Percentiles rank a stretch among this genome's conserved stretches.
phyloP scores from a whole-genome alignment of 202 grass and related monocot species.

The Brachypodium distachyon region DNA sequence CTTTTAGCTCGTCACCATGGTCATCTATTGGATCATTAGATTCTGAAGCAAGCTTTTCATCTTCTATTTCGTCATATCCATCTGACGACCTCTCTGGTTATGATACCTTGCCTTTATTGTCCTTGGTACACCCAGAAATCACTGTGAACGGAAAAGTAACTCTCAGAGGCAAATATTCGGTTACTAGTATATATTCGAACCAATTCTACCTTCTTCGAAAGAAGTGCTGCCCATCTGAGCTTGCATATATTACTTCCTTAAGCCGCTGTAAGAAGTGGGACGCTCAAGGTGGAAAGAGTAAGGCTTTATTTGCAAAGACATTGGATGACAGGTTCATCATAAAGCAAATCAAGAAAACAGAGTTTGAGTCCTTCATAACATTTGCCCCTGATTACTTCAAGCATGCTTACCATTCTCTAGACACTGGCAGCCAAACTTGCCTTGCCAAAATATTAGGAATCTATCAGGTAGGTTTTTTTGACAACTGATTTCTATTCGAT shows the following conservation, averaged over 20 bases:
- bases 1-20: slow-evolving; percentile 41
- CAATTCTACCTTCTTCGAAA: slow-evolving; percentile 67
- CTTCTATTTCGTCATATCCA: slow-evolving; percentile 34
- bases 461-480: slow-evolving; percentile 65
- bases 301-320: slow-evolving; percentile 89
- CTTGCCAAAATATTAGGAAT: slow-evolving; percentile 97
- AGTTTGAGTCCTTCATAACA: slow-evolving; percentile 88
- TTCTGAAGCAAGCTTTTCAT: slow-evolving; percentile 35
- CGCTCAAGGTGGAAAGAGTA: slow-evolving; percentile 96
- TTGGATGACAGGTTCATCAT: slow-evolving; percentile 93
- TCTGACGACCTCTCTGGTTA: slow-evolving; percentile 57
- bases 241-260: slow-evolving; percentile 84
- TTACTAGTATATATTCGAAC: slow-evolving; percentile 58
- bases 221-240: slow-evolving; percentile 91
- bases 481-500: not conserved
- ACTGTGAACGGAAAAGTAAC: slow-evolving; percentile 47
- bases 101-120: slow-evolving; percentile 43
- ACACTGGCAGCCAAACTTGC: slow-evolving; percentile 81
- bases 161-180: slow-evolving; percentile 67
- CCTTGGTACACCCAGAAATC: slow-evolving; percentile 68
- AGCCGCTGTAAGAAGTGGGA: slow-evolving; percentile 94
- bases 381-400: slow-evolving; percentile 89
- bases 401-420: slow-evolving; percentile 66
- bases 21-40: slow-evolving; percentile 64
- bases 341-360: slow-evolving; percentile 97